Evolutionary conservation across 2,329 filamentous ascomycete species (phyloP).

Genomic region (Penicillium sp.): DNA sequence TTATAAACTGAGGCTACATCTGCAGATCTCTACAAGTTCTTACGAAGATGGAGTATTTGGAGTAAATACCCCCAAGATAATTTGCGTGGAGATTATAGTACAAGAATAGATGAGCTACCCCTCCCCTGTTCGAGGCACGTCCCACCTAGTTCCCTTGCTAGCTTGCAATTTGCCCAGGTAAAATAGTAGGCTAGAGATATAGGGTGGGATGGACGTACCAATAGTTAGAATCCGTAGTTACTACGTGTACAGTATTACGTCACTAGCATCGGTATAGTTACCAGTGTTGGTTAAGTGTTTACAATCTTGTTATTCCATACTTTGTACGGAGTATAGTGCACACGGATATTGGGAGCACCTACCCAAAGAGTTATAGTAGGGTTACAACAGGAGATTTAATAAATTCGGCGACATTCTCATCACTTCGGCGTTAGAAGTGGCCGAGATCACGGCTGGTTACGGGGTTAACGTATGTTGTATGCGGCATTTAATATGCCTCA

Average conservation of each 20-base stretch:
- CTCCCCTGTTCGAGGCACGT: conserved; percentile 1
- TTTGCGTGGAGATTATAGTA: background rate
- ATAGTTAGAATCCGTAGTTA: background rate
- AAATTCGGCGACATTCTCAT: background rate
- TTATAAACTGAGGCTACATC: background rate
- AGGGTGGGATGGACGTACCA: background rate
- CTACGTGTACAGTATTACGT: background rate
- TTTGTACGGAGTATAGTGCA: background rate
- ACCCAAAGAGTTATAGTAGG: conserved; percentile 1
- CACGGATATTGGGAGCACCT: background rate
- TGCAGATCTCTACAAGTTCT: background rate
- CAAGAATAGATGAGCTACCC: background rate
- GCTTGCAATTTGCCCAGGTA: conserved; percentile 2
- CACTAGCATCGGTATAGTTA: no score
- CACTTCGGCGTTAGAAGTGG: background rate
- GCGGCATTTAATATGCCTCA: background rate
- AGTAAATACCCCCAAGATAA: background rate
- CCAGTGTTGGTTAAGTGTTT: background rate
- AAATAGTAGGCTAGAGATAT: background rate
- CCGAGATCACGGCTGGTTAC: background rate
- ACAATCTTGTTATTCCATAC: background rate
- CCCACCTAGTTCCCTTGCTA: background rate
- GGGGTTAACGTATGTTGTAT: background rate
- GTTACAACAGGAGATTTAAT: background rate
- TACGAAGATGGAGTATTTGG: background rate